Evolutionary conservation across 768 basidiomycete species (phyloP), one percentile per base, ranked within the genome.

Genomic region (Lentinula aciculospora): DNA sequence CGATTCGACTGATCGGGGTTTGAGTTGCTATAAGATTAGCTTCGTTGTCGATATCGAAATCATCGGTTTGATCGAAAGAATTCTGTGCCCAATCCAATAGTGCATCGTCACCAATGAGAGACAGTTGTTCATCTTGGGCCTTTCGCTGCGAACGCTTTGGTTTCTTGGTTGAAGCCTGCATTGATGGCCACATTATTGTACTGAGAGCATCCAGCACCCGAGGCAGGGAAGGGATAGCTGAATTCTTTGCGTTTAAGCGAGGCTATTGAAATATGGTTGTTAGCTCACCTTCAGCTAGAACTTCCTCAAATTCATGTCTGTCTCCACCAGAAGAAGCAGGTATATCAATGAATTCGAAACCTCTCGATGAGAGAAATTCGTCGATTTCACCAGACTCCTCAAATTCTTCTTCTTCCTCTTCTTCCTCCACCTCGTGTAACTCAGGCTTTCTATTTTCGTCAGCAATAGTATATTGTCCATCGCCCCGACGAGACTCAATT

Each of bases 131-230:
- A 39, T 39, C 17, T 2, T 21, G 9, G 19, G 9, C 55, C 1
- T 17, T 56, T 56, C 55, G 54, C 21, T 40, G 37, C 2, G 36
- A 10, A 29, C 15, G 66, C 4, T 62, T 63, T 29, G 60, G 37
- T 50, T 31, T 50, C 40, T 63, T 62, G n/a, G 65, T 65, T 31
- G 66, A 70, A 23, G 79, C 73, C 48, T 81, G 71, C 81, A 94
- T 85, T 0, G 86, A 87, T 3, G 91, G 86, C 91, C 91, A 94
- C 86, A 93, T 91, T 64, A 94, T 83, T 0, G 92, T 92, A 68
- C 89, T 86, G 44, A 94, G 72, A 10, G 91, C 88, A 65, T 92
- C 89, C 19, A 89, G 63, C 7, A 92, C 83, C 25, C 92, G 83
- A 29, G 82, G 80, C 32, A 91, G 78, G 12, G 72, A 64, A 19